phyloP scores from a whole-genome alignment of 345 rosid species.

The Gossypium raimondii region DNA sequence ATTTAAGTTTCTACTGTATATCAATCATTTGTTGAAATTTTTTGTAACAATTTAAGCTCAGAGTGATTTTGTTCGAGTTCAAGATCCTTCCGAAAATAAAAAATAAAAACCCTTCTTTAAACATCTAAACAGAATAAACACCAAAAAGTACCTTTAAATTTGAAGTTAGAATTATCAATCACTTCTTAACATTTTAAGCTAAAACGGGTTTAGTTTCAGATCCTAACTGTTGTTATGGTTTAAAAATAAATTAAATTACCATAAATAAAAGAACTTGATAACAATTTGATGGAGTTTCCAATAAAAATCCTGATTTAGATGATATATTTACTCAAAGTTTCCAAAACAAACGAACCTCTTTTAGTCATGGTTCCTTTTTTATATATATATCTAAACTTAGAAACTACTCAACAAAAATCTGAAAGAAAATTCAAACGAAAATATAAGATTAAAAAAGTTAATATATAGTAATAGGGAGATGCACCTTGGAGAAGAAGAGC shows the following conservation, averaged over 20 bases:
- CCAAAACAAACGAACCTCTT: neutral
- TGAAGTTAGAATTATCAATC: neutral
- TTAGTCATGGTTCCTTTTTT: neutral
- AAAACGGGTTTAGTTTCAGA: neutral
- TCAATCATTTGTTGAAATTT: neutral
- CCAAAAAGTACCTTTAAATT: neutral
- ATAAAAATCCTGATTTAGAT: neutral
- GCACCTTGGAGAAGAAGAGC: constrained; percentile 46
- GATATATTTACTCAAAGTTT: neutral
- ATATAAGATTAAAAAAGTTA: neutral
- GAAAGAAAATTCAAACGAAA: neutral
- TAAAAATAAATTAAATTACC: neutral
- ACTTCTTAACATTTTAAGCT: neutral
- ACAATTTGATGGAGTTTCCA: neutral
- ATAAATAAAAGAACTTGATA: neutral
- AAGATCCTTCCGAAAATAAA: too few relatives aligned
- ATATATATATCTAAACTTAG: neutral
- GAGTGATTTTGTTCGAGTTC: neutral
- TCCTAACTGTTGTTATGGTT: neutral
- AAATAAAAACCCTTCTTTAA: too few relatives aligned
- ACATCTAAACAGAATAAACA: too few relatives aligned
- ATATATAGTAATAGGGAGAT: constrained; percentile 10
- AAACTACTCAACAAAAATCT: neutral
- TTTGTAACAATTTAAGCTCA: neutral
- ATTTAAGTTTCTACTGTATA: neutral